phyloP scores from a whole-genome alignment of 1,139 yeast genomes.

The Candida mesenterica region DNA sequence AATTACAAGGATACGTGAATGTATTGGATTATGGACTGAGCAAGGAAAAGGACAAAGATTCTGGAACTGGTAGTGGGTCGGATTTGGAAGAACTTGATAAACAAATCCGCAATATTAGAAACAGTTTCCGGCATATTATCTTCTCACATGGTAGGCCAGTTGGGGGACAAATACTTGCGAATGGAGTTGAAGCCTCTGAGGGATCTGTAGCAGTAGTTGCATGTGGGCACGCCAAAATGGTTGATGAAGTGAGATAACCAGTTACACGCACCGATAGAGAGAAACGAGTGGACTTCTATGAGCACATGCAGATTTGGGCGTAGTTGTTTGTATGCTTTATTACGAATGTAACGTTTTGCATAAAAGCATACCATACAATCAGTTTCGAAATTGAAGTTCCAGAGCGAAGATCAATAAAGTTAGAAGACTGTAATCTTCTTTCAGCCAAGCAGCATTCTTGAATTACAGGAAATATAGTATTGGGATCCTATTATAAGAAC shows the following conservation, averaged over 20 bases:
- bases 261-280: slow-evolving; percentile 29
- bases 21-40: not conserved
- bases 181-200: slow-evolving; percentile 28
- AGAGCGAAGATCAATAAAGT: too few relatives aligned
- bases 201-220: slow-evolving; percentile 40
- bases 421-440: too few relatives aligned
- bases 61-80: slow-evolving; percentile 28
- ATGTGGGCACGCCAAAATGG: slow-evolving; percentile 56
- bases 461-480: too few relatives aligned
- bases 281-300: slow-evolving; percentile 46
- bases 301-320: slow-evolving; percentile 42
- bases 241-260: slow-evolving; percentile 44
- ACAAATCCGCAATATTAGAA: not conserved
- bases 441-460: too few relatives aligned
- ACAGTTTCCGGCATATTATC: slow-evolving; percentile 20
- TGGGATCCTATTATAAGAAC: too few relatives aligned
- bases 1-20: not conserved
- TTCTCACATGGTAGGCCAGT: slow-evolving; percentile 37
- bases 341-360: too few relatives aligned
- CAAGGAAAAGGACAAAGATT: not conserved
- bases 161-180: slow-evolving; percentile 24
- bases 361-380: too few relatives aligned
- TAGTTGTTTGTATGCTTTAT: too few relatives aligned
- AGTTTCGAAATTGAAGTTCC: too few relatives aligned
- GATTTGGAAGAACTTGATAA: too few relatives aligned